Evolutionary conservation across 371 early-diverging fungal species (phyloP).

Genomic region (Mucor sp.): DNA sequence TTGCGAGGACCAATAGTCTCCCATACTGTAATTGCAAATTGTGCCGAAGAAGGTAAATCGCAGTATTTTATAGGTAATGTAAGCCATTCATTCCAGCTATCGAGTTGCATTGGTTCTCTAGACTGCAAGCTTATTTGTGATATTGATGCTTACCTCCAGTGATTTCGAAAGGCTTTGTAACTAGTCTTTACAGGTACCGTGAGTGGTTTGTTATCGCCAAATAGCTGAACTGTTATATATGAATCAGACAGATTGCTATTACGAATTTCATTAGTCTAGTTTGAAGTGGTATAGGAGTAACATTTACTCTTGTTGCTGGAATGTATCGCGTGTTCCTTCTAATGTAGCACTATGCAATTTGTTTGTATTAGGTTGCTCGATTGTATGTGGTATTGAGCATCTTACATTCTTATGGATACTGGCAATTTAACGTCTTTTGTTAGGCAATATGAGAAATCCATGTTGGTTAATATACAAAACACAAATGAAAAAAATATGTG

Average conservation of each 20-base stretch:
- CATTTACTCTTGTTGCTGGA: neutral
- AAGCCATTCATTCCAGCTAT: constrained; percentile 92
- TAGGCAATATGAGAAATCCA: constrained; percentile 75
- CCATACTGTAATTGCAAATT: constrained; percentile 82
- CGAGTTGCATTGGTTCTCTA: neutral
- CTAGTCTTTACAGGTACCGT: constrained; percentile 72
- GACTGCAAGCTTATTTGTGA: neutral
- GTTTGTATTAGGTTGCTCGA: neutral
- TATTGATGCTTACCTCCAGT: constrained; percentile 45
- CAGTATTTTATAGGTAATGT: constrained; percentile 83
- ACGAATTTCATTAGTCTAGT: neutral
- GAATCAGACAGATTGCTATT: constrained; percentile 52
- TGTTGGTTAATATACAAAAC: neutral
- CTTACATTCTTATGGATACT: constrained; percentile 72
- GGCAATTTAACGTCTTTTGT: constrained; percentile 67
- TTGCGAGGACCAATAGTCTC: constrained; percentile 77
- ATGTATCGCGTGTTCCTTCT: constrained; percentile 30
- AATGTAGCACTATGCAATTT: constrained; percentile 35
- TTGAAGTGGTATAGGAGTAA: neutral
- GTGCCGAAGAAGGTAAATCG: constrained; percentile 79
- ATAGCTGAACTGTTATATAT: constrained; percentile 75
- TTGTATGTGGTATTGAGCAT: neutral
- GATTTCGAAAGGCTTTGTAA: constrained; percentile 61
- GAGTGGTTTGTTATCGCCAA: constrained; percentile 78
- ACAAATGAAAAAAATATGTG: neutral